Conservation (phyloP, 371 early-diverging fungal genomes). For the Mucor indicus region DNA sequence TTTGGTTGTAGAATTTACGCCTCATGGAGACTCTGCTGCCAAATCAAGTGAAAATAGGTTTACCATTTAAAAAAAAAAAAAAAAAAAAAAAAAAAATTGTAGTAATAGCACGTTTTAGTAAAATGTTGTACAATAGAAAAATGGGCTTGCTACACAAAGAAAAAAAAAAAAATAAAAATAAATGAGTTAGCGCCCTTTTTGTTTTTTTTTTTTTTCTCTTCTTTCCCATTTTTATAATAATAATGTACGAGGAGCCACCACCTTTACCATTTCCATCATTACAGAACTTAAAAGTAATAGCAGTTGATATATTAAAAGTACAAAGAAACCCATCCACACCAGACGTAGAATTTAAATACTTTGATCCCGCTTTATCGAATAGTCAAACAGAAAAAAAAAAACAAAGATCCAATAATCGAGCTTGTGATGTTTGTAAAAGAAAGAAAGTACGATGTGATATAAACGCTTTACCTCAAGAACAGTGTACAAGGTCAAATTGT, state of each 20-base stretch:
- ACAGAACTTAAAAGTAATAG: slow-evolving; percentile 9
- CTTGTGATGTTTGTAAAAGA: slow-evolving; percentile 19
- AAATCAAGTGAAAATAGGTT: slow-evolving; percentile 24
- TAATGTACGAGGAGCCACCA: slow-evolving; percentile 12
- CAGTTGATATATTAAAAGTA: slow-evolving; percentile 5
- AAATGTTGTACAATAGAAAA: neutral
- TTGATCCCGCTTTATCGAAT: neutral
- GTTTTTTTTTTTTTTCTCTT: neutral
- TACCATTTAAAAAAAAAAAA: slow-evolving; percentile 9
- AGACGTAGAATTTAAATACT: slow-evolving; percentile 10
- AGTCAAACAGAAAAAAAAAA: neutral
- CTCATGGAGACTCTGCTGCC: slow-evolving; percentile 27
- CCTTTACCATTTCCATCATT: slow-evolving; percentile 20
- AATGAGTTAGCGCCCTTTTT: neutral
- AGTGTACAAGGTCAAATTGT: slow-evolving; percentile 11
- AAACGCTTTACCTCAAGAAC: slow-evolving; percentile 5
- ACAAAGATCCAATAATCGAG: slow-evolving; percentile 2
- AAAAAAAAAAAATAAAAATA: neutral
- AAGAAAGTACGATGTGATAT: slow-evolving; percentile 21
- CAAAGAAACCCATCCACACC: slow-evolving; percentile 14
- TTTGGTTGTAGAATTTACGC: slow-evolving; percentile 24
- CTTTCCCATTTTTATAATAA: neutral
- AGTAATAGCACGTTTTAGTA: neutral
- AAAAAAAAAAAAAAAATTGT: slow-evolving; percentile 3
- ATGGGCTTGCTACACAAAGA: neutral